Conservation (phyloP, 768 basidiomycete genomes). For the Sistotremastrum niveocremeum region DNA sequence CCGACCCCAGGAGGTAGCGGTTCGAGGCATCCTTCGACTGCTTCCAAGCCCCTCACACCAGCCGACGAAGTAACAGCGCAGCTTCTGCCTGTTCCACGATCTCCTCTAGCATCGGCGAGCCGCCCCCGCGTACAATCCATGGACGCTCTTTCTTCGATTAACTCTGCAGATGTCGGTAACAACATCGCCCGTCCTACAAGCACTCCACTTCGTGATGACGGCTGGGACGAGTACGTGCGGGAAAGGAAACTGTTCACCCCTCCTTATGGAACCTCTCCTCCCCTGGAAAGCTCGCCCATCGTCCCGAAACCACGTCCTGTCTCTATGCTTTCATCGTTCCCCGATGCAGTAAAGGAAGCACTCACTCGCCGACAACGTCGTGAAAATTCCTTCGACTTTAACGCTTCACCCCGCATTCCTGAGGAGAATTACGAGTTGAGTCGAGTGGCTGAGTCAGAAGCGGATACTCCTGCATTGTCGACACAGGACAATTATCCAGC, state of each 20-base stretch:
- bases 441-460: background rate
- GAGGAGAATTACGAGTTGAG: constrained; percentile 33
- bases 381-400: constrained; percentile 43
- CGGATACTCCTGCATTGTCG: constrained; percentile 7
- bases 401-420: constrained; percentile 7
- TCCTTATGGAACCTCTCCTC: constrained; percentile 66
- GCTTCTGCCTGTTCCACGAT: constrained; percentile 49
- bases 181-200: constrained; percentile 59
- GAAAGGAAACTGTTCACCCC: constrained; percentile 79
- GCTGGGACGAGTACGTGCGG: constrained; percentile 79
- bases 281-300: constrained; percentile 50
- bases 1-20: constrained; percentile 39
- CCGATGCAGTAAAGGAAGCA: constrained; percentile 66
- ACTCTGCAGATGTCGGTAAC: constrained; percentile 29
- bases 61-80: constrained; percentile 33
- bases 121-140: constrained; percentile 59
- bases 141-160: constrained; percentile 39
- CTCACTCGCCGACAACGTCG: constrained; percentile 55
- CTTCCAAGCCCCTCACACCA: constrained; percentile 32
- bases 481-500: constrained; percentile 10
- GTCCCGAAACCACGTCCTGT: constrained; percentile 18
- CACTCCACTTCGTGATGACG: constrained; percentile 57
- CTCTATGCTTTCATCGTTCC: constrained; percentile 35
- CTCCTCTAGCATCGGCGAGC: constrained; percentile 33
- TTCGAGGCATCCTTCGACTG: constrained; percentile 32